Base-by-base conservation (phyloP, 78 protist species). In the Anaeramoeba ignava region DNA sequence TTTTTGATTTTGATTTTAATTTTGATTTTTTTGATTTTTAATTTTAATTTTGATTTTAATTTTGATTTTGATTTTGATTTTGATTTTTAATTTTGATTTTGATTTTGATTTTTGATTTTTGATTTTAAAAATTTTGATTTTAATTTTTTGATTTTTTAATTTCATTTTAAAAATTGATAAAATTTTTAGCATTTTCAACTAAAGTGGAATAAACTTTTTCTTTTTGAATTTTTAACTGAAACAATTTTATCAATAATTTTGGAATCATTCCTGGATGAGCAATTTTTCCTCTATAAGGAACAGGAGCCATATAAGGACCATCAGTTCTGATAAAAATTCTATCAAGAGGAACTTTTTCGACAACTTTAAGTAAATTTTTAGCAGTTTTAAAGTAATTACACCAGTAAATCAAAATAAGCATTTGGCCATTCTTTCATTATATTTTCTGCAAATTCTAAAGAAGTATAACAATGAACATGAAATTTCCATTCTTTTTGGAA, bases 221-320 rank as follows among this genome's bases (percentile, higher is more conserved):
- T 54, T 54, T 54, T 54, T 54, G 36, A 54, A 54, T 54, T 78
- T n/a, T 36, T 84, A 33, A 84, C 27, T 3, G 12, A 12, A 67
- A 81, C 86, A 17, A 84, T 36, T 38, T 84, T 36, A 3, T 31
- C 39, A 12, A 81, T 81, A 3, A 33, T 84, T 3, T 23, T 3
- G 86, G 86, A 81, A 84, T 84, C 81, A 39, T 84, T 3, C 78
- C 86, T 38, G 86, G 79, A 12, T 84, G 86, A 8, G 84, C 73
- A 33, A 33, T 12, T 38, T 36, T 31, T 34, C 86, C 86, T 81
- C 86, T 31, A 81, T 54, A 84, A 3, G 86, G 86, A 8, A 84
- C 38, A 3, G 86, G 86, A 3, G 82, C 86, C 86, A 84, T 84
- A 84, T 54, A 84, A 39, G 86, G 86, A 33, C 84, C 86, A n/a